phyloP scores from a whole-genome alignment of 2,329 filamentous ascomycete species.

The Paramyrothecium roridum region DNA sequence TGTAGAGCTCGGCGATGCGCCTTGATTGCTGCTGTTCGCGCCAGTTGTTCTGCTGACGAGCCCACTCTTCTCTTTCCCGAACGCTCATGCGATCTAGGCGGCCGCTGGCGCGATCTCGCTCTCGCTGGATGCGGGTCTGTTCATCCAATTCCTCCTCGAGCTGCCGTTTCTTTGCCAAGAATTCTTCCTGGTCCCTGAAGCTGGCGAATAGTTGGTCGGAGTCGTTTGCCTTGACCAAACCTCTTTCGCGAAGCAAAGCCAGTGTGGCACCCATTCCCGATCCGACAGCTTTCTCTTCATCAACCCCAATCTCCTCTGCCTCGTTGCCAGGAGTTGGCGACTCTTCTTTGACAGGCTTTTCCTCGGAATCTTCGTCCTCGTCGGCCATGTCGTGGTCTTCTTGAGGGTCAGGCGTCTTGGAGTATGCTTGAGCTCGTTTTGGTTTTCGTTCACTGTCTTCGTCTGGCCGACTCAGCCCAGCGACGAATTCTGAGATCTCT shows the following conservation, averaged over 20 bases:
- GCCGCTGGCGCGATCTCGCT: conserved; percentile 80
- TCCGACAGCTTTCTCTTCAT: conserved; percentile 78
- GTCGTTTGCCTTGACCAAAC: conserved; percentile 66
- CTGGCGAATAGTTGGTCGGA: conserved; percentile 63
- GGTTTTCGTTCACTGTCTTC: conserved; percentile 53
- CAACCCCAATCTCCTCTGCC: conserved; percentile 62
- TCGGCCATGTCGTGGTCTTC: conserved; percentile 46
- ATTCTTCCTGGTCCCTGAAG: conserved; percentile 70
- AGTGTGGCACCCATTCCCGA: conserved; percentile 80
- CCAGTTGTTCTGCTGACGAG: conserved; percentile 81
- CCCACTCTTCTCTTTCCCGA: conserved; percentile 87
- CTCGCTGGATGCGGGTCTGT: conserved; percentile 75
- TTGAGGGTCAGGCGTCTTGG: conserved; percentile 28
- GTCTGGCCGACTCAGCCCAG: conserved; percentile 71
- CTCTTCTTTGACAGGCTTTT: conserved; percentile 22
- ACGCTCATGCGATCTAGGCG: conserved; percentile 84
- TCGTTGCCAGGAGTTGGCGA: conserved; percentile 29
- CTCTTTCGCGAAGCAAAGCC: conserved; percentile 78
- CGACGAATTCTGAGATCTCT: conserved; percentile 92
- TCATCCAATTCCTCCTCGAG: conserved; percentile 75
- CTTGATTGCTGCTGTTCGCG: conserved; percentile 83
- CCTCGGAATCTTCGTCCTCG: conserved; percentile 24
- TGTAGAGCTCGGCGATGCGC: conserved; percentile 81
- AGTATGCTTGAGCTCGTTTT: conserved; percentile 33
- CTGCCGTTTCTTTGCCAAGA: conserved; percentile 72